Conservation (phyloP, 1,284 basidiomycete genomes). For the Entoloma clypeatum region DNA sequence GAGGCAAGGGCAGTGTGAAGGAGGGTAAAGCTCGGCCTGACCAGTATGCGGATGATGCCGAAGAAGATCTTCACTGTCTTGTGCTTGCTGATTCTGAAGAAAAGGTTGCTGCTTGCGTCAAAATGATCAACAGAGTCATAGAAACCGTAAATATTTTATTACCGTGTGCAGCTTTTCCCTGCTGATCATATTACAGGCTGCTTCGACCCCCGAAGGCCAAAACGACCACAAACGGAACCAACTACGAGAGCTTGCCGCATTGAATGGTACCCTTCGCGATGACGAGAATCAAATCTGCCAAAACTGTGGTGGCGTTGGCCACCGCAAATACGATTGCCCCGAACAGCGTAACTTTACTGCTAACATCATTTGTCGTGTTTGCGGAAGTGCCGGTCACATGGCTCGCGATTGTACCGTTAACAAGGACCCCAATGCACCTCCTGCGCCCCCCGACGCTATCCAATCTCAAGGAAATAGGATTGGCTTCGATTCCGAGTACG, state of each 20-base stretch:
- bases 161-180: conserved; percentile 10
- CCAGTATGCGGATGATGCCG: conserved; percentile 91
- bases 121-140: conserved; percentile 96
- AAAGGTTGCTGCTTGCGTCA: conserved; percentile 89
- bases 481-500: conserved; percentile 95
- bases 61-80: conserved; percentile 98
- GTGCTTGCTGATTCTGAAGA: conserved; percentile 92
- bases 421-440: conserved; percentile 70
- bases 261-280: conserved; percentile 98
- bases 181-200: conserved; percentile 66
- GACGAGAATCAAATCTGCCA: conserved; percentile 99
- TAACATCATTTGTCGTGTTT: conserved; percentile 96
- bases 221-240: conserved; percentile 99
- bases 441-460: conserved; percentile 34
- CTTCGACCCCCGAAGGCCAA: conserved; percentile 97
- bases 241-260: conserved; percentile 93
- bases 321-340: conserved; percentile 96
- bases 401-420: conserved; percentile 91
- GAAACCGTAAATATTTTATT: conserved; percentile 76
- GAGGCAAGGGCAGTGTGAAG: conserved; percentile 98
- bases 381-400: conserved; percentile 95
- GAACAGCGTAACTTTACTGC: conserved; percentile 96
- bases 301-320: conserved; percentile 93
- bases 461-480: conserved; percentile 49
- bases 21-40: conserved; percentile 96